These are phyloP conservation scores for Eucalyptus curtisii DNA, from an alignment of 345 rosid genomes.

Conservation along the genomic window DNA sequence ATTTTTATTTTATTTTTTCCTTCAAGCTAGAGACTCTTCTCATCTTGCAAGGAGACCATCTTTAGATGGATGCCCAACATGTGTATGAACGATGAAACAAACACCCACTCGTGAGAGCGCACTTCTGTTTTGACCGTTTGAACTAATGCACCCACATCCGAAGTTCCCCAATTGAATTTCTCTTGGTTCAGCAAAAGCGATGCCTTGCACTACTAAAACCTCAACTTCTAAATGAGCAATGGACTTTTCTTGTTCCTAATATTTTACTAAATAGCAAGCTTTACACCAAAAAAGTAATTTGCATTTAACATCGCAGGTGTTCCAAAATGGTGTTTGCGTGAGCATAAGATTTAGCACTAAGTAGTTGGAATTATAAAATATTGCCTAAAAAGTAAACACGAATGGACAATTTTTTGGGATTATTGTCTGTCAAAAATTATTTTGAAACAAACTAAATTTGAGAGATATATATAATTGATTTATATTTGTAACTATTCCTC, in stretches of 20 bases:
- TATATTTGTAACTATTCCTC: background rate
- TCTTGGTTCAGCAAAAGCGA: background rate
- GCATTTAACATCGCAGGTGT: background rate
- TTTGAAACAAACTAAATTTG: background rate
- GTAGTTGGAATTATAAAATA: background rate
- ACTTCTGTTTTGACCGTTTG: background rate
- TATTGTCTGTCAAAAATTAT: background rate
- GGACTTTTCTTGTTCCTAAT: background rate
- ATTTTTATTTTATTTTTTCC: too few relatives aligned
- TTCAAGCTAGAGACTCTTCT: too few relatives aligned
- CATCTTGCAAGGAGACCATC: too few relatives aligned
- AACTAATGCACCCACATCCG: background rate
- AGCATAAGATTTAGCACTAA: background rate
- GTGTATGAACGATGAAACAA: background rate
- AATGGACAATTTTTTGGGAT: background rate
- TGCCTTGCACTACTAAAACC: background rate
- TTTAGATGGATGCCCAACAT: background rate
- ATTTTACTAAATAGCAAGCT: background rate
- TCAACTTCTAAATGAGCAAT: background rate
- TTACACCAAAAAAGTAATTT: background rate
- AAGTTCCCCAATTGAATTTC: background rate
- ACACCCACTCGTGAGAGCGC: background rate
- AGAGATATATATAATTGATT: background rate
- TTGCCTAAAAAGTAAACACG: background rate
- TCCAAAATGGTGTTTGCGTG: background rate